Conservation (phyloP, 257 asterid genomes). For the Knoxia roxburghii region DNA sequence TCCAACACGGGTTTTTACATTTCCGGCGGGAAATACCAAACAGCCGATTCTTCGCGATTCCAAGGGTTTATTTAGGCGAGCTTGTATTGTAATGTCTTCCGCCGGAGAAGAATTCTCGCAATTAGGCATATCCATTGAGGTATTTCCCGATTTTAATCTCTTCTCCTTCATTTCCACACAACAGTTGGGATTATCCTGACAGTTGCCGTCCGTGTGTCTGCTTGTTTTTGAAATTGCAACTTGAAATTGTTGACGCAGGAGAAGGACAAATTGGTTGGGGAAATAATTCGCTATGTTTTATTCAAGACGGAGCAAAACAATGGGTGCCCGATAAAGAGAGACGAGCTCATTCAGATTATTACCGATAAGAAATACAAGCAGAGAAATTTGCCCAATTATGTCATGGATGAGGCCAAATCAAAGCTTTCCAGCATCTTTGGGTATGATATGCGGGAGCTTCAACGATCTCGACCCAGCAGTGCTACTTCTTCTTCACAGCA, state of each 20-base stretch:
- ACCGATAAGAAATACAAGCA: conserved; percentile 61
- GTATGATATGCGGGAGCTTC: conserved; percentile 81
- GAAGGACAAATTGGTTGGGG: conserved; percentile 79
- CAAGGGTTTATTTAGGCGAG: conserved; percentile 1
- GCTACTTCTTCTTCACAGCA: conserved; percentile 22
- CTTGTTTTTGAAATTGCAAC: background rate
- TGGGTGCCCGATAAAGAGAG: conserved; percentile 86
- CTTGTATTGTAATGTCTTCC: conserved; percentile 39
- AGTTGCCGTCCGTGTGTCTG: too few relatives aligned
- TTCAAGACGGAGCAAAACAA: conserved; percentile 70
- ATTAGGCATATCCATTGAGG: conserved; percentile 70
- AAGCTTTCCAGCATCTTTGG: conserved; percentile 73
- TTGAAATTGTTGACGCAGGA: conserved; percentile 40
- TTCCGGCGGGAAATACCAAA: conserved; percentile 12
- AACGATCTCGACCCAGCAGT: conserved; percentile 45
- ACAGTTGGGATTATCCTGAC: background rate
- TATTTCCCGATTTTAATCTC: conserved; percentile 10
- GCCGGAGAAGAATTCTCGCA: conserved; percentile 45
- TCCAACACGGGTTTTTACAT: too few relatives aligned
- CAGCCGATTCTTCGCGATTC: background rate
- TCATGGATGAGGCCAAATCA: conserved; percentile 68
- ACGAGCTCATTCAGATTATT: conserved; percentile 71
- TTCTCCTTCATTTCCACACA: background rate
- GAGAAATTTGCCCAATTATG: conserved; percentile 60
- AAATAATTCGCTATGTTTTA: conserved; percentile 69